phyloP scores from a whole-genome alignment of 129 eudicot species.

The Centrapalus pauciflorus region DNA sequence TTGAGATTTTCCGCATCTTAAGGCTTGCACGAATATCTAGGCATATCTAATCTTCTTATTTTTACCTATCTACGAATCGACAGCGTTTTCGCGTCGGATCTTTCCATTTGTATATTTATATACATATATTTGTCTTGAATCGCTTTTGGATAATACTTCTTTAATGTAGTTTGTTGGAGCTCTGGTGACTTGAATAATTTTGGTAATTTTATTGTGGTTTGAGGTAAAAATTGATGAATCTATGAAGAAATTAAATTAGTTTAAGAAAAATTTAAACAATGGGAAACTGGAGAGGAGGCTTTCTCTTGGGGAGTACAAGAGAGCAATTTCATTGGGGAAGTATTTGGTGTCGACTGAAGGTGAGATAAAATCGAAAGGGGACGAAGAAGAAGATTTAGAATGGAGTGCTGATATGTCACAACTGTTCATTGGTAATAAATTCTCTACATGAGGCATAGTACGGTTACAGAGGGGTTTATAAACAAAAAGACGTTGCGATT shows the following conservation, averaged over 20 bases:
- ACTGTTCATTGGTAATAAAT: constrained; percentile 74
- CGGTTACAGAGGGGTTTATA: constrained; percentile 91
- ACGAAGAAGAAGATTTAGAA: constrained; percentile 56
- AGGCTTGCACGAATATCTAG: constrained; percentile 8
- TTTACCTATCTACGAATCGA: constrained; percentile 6
- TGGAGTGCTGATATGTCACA: constrained; percentile 99
- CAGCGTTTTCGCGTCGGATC: not conserved
- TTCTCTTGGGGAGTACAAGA: constrained; percentile 74
- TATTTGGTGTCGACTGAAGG: constrained; percentile 79
- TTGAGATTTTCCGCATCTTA: constrained; percentile 11
- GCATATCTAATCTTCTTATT: not conserved
- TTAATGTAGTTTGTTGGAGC: constrained; percentile 4
- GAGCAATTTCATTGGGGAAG: constrained; percentile 91
- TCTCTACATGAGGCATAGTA: constrained; percentile 87
- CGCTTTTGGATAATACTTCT: not conserved
- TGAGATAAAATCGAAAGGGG: constrained; percentile 68
- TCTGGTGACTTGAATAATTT: not conserved
- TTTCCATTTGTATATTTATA: not conserved
- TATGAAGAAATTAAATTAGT: constrained; percentile 73
- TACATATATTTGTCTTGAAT: not conserved
- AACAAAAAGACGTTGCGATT: constrained; percentile 80
- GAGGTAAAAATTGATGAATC: constrained; percentile 20
- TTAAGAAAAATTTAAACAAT: constrained; percentile 61
- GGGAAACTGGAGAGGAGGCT: constrained; percentile 67
- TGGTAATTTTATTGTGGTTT: not conserved